Conservation (phyloP, 139 green algal species). For the Ulvella scutata region DNA sequence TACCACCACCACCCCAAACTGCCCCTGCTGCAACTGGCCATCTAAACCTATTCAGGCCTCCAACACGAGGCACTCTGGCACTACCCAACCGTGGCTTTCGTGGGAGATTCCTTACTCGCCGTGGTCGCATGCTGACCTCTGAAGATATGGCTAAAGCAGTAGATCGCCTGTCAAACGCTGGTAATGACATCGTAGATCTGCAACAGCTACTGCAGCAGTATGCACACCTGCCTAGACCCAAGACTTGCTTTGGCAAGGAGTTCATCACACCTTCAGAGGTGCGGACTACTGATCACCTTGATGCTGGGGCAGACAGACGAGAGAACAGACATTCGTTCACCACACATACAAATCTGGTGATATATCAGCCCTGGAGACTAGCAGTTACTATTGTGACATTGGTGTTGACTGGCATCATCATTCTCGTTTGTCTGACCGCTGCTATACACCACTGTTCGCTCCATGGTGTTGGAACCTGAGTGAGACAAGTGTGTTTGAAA, state of each 20-base stretch:
- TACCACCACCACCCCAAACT: no score
- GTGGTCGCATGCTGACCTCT: neutral
- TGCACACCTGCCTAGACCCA: neutral
- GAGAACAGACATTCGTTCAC: neutral
- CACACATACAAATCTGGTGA: neutral
- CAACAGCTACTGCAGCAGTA: neutral
- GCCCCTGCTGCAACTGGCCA: no score
- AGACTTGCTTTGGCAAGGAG: neutral
- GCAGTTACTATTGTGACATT: no score
- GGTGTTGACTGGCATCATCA: no score
- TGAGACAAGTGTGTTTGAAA: no score
- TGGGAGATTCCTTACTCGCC: neutral
- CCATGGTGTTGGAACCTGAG: no score
- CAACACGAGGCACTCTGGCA: neutral
- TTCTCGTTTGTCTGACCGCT: no score
- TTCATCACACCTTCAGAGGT: neutral
- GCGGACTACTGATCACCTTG: neutral
- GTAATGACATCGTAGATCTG: neutral
- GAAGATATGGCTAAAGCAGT: neutral
- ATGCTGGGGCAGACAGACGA: neutral
- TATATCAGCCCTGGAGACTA: no score
- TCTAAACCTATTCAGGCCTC: no score
- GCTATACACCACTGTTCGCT: no score
- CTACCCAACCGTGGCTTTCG: neutral
- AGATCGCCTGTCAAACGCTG: neutral